Evolutionary conservation across 1,284 basidiomycete species (phyloP), one percentile per base, ranked within the genome.

Genomic region (Fistulinella cinereoalba): DNA sequence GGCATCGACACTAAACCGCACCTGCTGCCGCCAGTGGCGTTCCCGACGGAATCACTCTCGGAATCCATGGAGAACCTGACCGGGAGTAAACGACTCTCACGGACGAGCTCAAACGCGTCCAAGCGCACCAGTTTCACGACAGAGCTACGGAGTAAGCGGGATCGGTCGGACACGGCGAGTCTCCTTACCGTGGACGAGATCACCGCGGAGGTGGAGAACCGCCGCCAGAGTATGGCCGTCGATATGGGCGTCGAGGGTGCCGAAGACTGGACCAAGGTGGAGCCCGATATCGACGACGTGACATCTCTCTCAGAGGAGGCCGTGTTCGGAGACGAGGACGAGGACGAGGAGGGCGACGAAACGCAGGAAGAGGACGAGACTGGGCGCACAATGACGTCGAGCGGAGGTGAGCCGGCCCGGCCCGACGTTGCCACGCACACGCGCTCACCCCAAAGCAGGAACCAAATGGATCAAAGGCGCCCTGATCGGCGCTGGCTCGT

Each of bases 401-500:
- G 75, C 49, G 82, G 81, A 64, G 80, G 83, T 85, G 56, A 67
- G 73, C 33, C 28, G 6, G 33, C 6, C 18, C 18, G 16, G 13
- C n/a, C 33, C 27, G 47, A 32, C 33, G 3, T 23, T 47, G 24
- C 21, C 34, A 42, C 25, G 43, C 16, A 28, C 53, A 38, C 47
- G 44, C 29, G 45, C 25, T 52, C 2, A 50, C 29, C 7, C 39
- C 15, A 29, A 47, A 46, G 66, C 71, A 70, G 88, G 82, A 12
- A 90, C 89, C 66, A 97, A 97, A 69, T 99, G 97, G 97, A 95
- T 98, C 72, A 97, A 97, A 60, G 97, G 97, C 42, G 96, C 96
- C 3, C 80, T 99, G 52, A 98, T 99, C 57, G 97, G 97, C 46
- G 89, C 92, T 19, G 97, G 97, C 4, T 95, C 94, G 1, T 97